A percentile compares a stretch with the other conserved stretches of the same genome.
These are phyloP conservation scores for Combretum micranthum DNA, from an alignment of 345 rosid species.

Conservation along the genomic window DNA sequence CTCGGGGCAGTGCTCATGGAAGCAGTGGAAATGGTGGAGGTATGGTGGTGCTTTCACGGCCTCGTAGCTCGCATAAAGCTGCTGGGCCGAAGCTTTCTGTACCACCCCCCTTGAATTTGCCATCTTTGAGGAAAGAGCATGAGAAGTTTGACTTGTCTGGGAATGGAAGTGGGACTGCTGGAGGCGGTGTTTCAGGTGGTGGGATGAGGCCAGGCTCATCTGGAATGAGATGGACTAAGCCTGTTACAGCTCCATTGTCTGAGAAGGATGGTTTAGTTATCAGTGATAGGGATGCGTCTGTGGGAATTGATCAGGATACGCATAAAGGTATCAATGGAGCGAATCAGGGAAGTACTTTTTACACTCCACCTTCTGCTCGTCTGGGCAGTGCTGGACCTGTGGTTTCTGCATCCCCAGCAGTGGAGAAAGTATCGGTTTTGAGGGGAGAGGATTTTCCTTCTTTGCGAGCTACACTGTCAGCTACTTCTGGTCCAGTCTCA, in stretches of 20 bases:
- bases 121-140: conserved; percentile 84
- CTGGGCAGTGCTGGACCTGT: conserved; percentile 22
- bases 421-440: conserved; percentile 60
- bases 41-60: conserved; percentile 89
- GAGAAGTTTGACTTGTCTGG: conserved; percentile 73
- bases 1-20: conserved; percentile 33
- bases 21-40: conserved; percentile 54
- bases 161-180: conserved; percentile 48
- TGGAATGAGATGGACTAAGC: conserved; percentile 87
- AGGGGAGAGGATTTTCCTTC: conserved; percentile 98
- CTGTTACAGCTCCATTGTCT: conserved; percentile 40
- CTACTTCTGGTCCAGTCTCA: conserved; percentile 39
- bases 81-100: conserved; percentile 84
- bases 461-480: conserved; percentile 64
- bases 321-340: conserved; percentile 34
- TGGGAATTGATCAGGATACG: conserved; percentile 23
- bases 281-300: conserved; percentile 5
- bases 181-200: conserved; percentile 59
- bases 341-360: conserved; percentile 32
- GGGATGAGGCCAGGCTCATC: conserved; percentile 77
- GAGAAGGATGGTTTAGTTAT: conserved; percentile 42
- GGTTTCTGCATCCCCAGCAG: conserved; percentile 25
- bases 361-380: conserved; percentile 46
- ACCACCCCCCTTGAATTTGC: conserved; percentile 99
- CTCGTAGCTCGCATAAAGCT: conserved; percentile 85